These are phyloP conservation scores for Skeletonema costatum DNA, from an alignment of 108 stramenopile genomes.

Conservation along the genomic window DNA sequence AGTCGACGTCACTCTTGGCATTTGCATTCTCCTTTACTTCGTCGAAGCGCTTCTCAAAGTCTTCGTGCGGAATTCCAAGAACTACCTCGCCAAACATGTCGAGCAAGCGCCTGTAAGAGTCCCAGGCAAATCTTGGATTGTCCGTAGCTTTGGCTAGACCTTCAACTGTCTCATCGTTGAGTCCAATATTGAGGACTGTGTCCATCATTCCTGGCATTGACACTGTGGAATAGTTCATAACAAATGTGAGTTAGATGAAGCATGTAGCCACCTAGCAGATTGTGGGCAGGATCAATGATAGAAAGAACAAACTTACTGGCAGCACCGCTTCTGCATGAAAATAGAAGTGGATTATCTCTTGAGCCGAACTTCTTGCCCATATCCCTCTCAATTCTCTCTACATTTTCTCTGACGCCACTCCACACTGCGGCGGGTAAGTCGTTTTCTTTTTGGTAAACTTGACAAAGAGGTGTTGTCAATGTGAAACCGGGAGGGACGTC, in stretches of 20 bases:
- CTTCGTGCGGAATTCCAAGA: slow-evolving; percentile 71
- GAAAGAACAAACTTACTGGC: slow-evolving; percentile 42
- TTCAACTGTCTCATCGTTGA: slow-evolving; percentile 79
- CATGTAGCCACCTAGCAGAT: not conserved
- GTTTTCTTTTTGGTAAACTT: slow-evolving; percentile 34
- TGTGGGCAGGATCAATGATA: not conserved
- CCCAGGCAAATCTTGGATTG: slow-evolving; percentile 82
- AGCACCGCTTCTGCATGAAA: slow-evolving; percentile 67
- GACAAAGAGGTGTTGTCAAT: slow-evolving; percentile 40
- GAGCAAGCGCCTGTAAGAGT: slow-evolving; percentile 81
- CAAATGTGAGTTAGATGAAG: not conserved
- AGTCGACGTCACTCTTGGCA: slow-evolving; percentile 60
- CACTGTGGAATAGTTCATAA: slow-evolving; percentile 14
- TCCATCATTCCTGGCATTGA: slow-evolving; percentile 84
- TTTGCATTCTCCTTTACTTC: slow-evolving; percentile 51
- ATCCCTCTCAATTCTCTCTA: slow-evolving; percentile 61
- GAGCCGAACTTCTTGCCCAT: slow-evolving; percentile 66
- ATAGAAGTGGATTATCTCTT: slow-evolving; percentile 63
- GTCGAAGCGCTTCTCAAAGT: slow-evolving; percentile 73
- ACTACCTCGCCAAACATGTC: slow-evolving; percentile 91
- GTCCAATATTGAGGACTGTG: slow-evolving; percentile 84
- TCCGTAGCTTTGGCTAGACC: slow-evolving; percentile 70
- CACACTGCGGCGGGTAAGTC: slow-evolving; percentile 44
- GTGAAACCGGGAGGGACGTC: slow-evolving; percentile 53
- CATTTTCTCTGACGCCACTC: slow-evolving; percentile 42